Conservation (phyloP, 495 filamentous ascomycete genomes). For the Immersiella caudata region DNA sequence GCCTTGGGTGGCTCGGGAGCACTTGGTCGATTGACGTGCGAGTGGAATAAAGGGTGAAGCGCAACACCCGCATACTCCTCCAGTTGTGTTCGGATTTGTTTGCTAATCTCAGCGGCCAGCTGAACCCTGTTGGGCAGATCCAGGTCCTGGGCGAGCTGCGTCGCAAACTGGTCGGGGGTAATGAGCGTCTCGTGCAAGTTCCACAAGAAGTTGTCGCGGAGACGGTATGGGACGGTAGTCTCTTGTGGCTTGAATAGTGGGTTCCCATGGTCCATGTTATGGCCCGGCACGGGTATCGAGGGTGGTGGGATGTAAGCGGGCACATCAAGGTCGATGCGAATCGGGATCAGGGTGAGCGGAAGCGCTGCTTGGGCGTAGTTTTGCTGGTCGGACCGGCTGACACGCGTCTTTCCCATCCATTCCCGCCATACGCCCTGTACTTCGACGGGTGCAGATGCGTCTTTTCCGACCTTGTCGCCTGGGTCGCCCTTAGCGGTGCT, state of each 20-base stretch:
- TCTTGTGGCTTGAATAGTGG: slow-evolving; percentile 80
- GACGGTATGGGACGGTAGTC: slow-evolving; percentile 73
- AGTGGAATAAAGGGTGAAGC: slow-evolving; percentile 86
- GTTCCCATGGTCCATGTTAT: slow-evolving; percentile 54
- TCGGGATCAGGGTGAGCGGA: slow-evolving; percentile 88
- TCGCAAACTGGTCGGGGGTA: slow-evolving; percentile 93
- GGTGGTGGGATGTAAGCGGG: slow-evolving; percentile 74
- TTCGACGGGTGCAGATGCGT: slow-evolving; percentile 76
- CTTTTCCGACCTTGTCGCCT: slow-evolving; percentile 80
- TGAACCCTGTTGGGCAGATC: slow-evolving; percentile 77
- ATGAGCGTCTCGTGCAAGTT: slow-evolving; percentile 94
- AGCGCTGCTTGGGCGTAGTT: slow-evolving; percentile 80
- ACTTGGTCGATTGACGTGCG: slow-evolving; percentile 45
- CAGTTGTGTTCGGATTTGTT: slow-evolving; percentile 89
- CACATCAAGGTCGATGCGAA: slow-evolving; percentile 94
- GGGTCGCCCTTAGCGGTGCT: slow-evolving; percentile 58
- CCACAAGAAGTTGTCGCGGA: slow-evolving; percentile 96
- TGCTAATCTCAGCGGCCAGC: slow-evolving; percentile 78
- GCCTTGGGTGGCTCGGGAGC: slow-evolving; percentile 48
- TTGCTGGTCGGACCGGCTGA: slow-evolving; percentile 65
- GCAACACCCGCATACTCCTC: slow-evolving; percentile 97
- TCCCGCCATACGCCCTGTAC: slow-evolving; percentile 90
- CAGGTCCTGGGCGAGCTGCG: slow-evolving; percentile 87
- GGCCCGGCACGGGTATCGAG: slow-evolving; percentile 67
- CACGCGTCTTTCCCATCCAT: slow-evolving; percentile 81